A percentile compares a stretch with the other conserved stretches of the same genome.
phyloP scores from a whole-genome alignment of 306 rosid genomes.

The Senna siamea region DNA sequence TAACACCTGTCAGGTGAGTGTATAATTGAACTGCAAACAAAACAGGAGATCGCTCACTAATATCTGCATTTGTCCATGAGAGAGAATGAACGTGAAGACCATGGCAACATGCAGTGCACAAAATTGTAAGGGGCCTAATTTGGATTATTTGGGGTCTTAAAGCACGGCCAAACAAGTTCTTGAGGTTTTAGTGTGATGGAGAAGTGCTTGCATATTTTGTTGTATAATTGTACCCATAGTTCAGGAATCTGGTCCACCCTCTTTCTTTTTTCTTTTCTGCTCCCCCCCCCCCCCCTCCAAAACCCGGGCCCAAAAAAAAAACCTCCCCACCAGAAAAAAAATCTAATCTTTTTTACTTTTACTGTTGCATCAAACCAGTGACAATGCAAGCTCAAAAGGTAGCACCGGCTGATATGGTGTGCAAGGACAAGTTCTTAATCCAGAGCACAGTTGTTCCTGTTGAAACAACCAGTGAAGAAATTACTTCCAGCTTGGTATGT shows the following conservation, averaged over 20 bases:
- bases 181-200: background rate
- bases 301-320: no score
- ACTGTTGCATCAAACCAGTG: constrained; percentile 58
- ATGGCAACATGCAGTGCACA: background rate
- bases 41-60: background rate
- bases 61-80: background rate
- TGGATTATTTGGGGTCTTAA: background rate
- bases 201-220: background rate
- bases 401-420: constrained; percentile 65
- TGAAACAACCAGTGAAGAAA: constrained; percentile 63
- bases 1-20: background rate
- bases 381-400: constrained; percentile 80
- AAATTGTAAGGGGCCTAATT: background rate
- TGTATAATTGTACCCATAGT: background rate
- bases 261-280: background rate
- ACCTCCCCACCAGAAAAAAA: no score
- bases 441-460: constrained; percentile 72
- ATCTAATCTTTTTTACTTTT: background rate
- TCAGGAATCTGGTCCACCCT: background rate
- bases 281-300: no score
- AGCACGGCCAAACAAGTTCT: background rate
- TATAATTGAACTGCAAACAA: background rate
- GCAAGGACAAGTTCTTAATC: constrained; percentile 91
- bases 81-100: background rate
- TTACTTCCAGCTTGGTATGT: constrained; percentile 77